These are phyloP conservation scores for Jimgerdemannia flammicorona DNA, from an alignment of 192 early-diverging fungal genomes.

Conservation along the genomic window DNA sequence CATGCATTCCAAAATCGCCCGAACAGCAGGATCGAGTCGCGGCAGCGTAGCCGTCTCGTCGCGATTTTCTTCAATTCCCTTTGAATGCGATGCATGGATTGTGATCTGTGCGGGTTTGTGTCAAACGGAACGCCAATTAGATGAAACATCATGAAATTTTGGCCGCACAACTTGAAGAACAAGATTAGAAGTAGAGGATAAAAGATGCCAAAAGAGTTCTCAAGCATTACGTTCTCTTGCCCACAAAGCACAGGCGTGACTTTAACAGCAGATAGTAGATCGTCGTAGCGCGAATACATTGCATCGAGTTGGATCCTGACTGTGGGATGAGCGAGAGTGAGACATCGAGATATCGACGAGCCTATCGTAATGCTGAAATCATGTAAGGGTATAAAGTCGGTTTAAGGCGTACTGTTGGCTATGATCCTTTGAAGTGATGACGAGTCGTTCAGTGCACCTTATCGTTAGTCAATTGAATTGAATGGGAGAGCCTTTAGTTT, in stretches of 20 bases:
- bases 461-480: too few relatives aligned
- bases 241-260: neutral
- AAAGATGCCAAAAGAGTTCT: neutral
- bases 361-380: too few relatives aligned
- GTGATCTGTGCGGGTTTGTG: neutral
- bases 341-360: neutral
- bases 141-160: too few relatives aligned
- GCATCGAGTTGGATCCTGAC: neutral
- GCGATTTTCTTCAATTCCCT: neutral
- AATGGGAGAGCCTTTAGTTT: too few relatives aligned
- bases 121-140: neutral
- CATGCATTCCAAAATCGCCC: neutral
- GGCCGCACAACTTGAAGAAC: neutral
- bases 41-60: neutral
- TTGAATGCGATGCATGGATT: neutral
- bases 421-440: too few relatives aligned
- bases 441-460: too few relatives aligned
- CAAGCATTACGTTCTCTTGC: neutral
- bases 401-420: too few relatives aligned
- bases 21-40: neutral
- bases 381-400: too few relatives aligned
- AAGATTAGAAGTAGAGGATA: too few relatives aligned
- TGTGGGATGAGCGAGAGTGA: neutral
- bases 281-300: neutral
- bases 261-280: neutral